Evolutionary conservation across 2,329 filamentous ascomycete species (phyloP), one percentile per base, ranked within the genome.

Genomic region (Calonectria pteridis): DNA sequence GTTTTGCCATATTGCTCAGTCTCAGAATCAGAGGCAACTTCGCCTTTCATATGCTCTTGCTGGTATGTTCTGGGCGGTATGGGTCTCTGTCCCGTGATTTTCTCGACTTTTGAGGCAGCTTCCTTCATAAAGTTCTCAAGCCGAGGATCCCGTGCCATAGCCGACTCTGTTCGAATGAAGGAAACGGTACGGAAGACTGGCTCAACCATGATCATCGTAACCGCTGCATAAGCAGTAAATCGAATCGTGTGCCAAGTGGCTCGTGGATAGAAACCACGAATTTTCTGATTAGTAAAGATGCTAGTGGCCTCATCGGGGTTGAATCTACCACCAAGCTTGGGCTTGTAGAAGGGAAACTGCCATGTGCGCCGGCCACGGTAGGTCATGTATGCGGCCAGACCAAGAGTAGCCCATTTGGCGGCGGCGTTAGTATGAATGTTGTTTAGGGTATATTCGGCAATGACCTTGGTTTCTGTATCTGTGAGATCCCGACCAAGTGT

Each of bases 381-480:
- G 23, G 79, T 81, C 77, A 81, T 79, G 43, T 79, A 81, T 23
- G 73, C 79, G 16, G 79, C 79, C 23, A 81, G 46, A 37, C 77
- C 79, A 16, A 81, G 11, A 7, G 76, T 73, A 23, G 82, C 79
- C 72, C 79, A 75, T 66, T 80, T 78, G 76, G 81, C 83, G 16
- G 80, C 71, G 9, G 82, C 70, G n/a, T 82, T 83, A 43, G 79
- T 83, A 55, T 82, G 78, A 28, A 84, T 78, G 66, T 80, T 81
- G 33, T 77, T 77, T 58, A 83, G 72, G 29, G 81, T 81, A 73
- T 84, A 80, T 72, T 84, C 83, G 18, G 81, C 78, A 49, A 87
- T 76, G 31, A 82, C 83, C 49, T 81, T 81, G 14, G 83, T 81
- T 75, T 86, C 84, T n/a, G 77, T 72, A 65, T 86, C 84, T 46